phyloP scores from a whole-genome alignment of 106 monocot genomes.

The Phalaenopsis equestris region DNA sequence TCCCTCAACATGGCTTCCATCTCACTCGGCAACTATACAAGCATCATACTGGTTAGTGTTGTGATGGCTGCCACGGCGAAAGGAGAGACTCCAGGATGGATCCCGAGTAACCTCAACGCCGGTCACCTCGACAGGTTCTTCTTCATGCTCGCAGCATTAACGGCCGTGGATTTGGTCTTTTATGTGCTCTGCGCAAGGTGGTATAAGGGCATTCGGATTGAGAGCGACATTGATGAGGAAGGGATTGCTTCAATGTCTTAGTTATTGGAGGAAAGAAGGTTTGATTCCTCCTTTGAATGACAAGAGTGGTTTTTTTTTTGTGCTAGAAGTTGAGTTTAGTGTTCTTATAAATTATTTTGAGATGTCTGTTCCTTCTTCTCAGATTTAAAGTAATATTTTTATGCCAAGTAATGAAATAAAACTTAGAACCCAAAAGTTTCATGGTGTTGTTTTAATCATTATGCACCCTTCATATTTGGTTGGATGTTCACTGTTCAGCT shows the following conservation, averaged over 20 bases:
- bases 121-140: slow-evolving; percentile 71
- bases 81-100: slow-evolving; percentile 40
- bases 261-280: background rate
- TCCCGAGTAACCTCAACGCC: slow-evolving; percentile 55
- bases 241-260: background rate
- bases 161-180: slow-evolving; percentile 26
- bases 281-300: no score
- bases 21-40: slow-evolving; percentile 65
- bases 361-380: no score
- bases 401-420: no score
- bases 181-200: slow-evolving; percentile 48
- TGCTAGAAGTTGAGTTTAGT: no score
- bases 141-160: slow-evolving; percentile 60
- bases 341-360: no score
- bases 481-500: no score
- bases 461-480: no score
- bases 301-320: no score
- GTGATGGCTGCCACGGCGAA: slow-evolving; percentile 26
- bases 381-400: no score
- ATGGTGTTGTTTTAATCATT: no score
- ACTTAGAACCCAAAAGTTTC: no score
- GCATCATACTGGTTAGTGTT: slow-evolving; percentile 52
- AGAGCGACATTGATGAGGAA: slow-evolving; percentile 5
- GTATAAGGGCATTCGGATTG: slow-evolving; percentile 45
- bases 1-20: slow-evolving; percentile 67